These are phyloP conservation scores for Echinochloa phyllopogon DNA, from an alignment of 176 grass and related monocot species.

Conservation along the genomic window DNA sequence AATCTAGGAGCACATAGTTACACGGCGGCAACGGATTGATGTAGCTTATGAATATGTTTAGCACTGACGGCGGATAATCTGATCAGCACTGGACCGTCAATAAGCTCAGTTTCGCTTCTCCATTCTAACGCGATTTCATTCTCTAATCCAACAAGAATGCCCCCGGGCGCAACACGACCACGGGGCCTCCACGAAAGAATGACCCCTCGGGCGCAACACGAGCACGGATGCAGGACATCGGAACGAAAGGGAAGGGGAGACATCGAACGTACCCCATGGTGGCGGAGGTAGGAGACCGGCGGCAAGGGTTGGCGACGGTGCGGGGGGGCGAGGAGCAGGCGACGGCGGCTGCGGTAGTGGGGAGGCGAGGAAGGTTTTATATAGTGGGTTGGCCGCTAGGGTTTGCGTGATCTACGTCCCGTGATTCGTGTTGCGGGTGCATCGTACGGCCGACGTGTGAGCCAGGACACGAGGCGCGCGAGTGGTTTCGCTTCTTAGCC, in stretches of 20 bases:
- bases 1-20: background rate
- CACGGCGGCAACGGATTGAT: slow-evolving; percentile 44
- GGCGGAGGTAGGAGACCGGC: slow-evolving; percentile 27
- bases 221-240: background rate
- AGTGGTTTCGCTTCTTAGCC: background rate
- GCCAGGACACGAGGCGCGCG: background rate
- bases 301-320: background rate
- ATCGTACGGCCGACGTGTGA: background rate
- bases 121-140: background rate
- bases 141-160: background rate
- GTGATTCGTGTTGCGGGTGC: slow-evolving; percentile 31
- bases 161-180: no score
- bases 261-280: slow-evolving; percentile 55
- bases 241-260: background rate
- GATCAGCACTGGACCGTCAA: slow-evolving; percentile 62
- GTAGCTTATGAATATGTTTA: slow-evolving; percentile 62
- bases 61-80: slow-evolving; percentile 47
- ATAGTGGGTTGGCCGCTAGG: slow-evolving; percentile 36
- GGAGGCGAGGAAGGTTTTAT: slow-evolving; percentile 1
- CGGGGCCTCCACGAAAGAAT: no score
- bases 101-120: slow-evolving; percentile 26
- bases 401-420: background rate
- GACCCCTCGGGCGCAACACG: no score
- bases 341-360: background rate
- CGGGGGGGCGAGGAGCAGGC: background rate